phyloP scores from a whole-genome alignment of 352 stramenopile species.

The Phytophthora brassicae region DNA sequence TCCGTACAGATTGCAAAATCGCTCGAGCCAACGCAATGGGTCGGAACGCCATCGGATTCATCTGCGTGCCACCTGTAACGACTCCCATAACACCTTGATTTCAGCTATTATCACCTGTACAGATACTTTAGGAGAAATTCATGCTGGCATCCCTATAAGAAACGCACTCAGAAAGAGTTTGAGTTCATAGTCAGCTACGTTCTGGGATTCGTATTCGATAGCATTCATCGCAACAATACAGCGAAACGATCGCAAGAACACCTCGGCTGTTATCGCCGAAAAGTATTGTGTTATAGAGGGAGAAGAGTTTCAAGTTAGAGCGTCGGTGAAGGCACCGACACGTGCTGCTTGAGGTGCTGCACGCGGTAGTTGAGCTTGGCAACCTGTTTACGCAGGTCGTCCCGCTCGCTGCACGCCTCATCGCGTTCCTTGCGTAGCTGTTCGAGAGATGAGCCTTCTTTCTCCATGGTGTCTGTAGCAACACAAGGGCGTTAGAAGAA shows the following conservation, averaged over 20 bases:
- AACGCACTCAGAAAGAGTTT: constrained; percentile 76
- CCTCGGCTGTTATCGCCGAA: constrained; percentile 54
- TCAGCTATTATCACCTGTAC: constrained; percentile 16
- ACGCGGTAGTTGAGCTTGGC: constrained; percentile 82
- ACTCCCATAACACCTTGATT: constrained; percentile 25
- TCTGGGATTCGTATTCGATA: constrained; percentile 84
- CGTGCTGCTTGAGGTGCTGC: constrained; percentile 73
- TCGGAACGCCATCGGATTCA: constrained; percentile 41
- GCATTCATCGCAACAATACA: constrained; percentile 30
- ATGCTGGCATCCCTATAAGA: constrained; percentile 55
- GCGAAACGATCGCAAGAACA: constrained; percentile 61
- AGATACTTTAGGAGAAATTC: constrained; percentile 39
- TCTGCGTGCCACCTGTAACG: constrained; percentile 17
- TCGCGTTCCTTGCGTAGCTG: constrained; percentile 68
- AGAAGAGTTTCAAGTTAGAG: constrained; percentile 1
- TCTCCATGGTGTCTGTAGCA: constrained; percentile 57
- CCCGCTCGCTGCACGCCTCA: constrained; percentile 54
- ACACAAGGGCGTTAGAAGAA: neutral
- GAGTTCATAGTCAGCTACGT: constrained; percentile 81
- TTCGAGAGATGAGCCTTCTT: constrained; percentile 61
- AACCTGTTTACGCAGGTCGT: constrained; percentile 70
- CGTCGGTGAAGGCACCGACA: constrained; percentile 40
- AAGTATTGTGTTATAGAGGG: constrained; percentile 12
- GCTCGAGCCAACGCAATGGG: constrained; percentile 41
- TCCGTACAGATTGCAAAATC: constrained; percentile 47